Evolutionary conservation across 2,329 filamentous ascomycete genomes (phyloP).

Genomic region (Dactylellina drechsleri): DNA sequence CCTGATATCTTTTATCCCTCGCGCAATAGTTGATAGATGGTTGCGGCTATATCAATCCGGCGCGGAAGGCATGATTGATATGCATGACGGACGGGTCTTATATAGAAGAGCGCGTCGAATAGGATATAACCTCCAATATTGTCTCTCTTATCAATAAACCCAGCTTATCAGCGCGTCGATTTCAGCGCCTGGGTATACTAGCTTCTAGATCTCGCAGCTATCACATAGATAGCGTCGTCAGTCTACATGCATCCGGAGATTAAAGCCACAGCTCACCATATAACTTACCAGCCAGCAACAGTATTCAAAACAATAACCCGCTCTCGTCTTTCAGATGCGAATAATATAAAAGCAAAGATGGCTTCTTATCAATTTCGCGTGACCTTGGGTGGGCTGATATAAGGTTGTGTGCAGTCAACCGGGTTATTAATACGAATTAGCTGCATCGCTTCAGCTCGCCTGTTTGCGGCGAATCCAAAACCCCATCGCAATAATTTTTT

Average conservation of each 20-base stretch:
- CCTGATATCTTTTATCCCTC: too few relatives aligned
- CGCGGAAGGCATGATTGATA: slow-evolving; percentile 37
- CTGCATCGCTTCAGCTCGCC: slow-evolving; percentile 26
- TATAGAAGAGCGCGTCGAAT: slow-evolving; percentile 11
- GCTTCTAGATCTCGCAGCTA: not conserved
- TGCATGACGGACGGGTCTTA: not conserved
- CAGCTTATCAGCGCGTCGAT: slow-evolving; percentile 29
- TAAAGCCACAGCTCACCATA: too few relatives aligned
- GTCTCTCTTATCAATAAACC: not conserved
- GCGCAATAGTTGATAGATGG: too few relatives aligned
- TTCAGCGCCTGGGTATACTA: slow-evolving; percentile 24
- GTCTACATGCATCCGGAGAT: too few relatives aligned
- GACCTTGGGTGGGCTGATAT: slow-evolving; percentile 17
- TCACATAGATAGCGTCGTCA: not conserved
- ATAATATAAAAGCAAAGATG: too few relatives aligned
- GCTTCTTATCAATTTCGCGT: slow-evolving; percentile 10
- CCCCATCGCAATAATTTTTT: slow-evolving; percentile 16
- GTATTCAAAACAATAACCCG: too few relatives aligned
- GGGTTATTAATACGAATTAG: too few relatives aligned
- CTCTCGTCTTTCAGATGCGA: too few relatives aligned
- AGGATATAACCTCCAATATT: not conserved
- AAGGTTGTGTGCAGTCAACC: too few relatives aligned
- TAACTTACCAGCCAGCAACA: too few relatives aligned
- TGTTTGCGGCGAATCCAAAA: slow-evolving; percentile 22
- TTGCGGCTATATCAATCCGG: slow-evolving; percentile 29